Evolutionary conservation across 1,284 basidiomycete genomes (phyloP).

Genomic region (Ceratorhiza oryzae-sativae): DNA sequence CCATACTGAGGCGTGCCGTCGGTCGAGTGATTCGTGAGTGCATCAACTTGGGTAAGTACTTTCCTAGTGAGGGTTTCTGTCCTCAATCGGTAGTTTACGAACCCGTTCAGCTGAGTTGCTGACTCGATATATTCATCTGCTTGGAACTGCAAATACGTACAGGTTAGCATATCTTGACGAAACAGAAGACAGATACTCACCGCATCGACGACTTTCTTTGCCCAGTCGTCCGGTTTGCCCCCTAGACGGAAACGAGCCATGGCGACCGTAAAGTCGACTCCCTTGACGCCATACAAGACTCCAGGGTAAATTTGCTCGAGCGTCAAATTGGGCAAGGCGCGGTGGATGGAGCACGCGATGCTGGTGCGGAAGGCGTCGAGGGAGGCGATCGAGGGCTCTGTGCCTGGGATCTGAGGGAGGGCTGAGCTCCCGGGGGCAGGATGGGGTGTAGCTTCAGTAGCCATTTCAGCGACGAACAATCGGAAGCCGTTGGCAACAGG

Average conservation of each 20-base stretch:
- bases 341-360: conserved; percentile 79
- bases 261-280: conserved; percentile 90
- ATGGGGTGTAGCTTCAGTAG: conserved; percentile 16
- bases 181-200: conserved; percentile 58
- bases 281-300: conserved; percentile 91
- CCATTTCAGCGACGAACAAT: conserved; percentile 7
- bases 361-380: conserved; percentile 87
- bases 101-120: conserved; percentile 74
- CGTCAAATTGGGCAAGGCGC: conserved; percentile 70
- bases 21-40: conserved; percentile 67
- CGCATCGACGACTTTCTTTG: conserved; percentile 73
- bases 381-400: conserved; percentile 73
- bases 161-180: background rate
- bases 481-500: background rate
- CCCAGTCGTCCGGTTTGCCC: conserved; percentile 82
- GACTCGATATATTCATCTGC: conserved; percentile 72
- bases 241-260: conserved; percentile 88
- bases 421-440: background rate
- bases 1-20: conserved; percentile 72
- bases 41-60: conserved; percentile 83
- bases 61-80: conserved; percentile 74
- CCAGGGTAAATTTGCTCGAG: conserved; percentile 81
- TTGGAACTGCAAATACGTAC: conserved; percentile 62
- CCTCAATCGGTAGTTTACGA: conserved; percentile 83
- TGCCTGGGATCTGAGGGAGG: conserved; percentile 65